Percentiles rank a stretch among this genome's conserved stretches.
phyloP scores from a whole-genome alignment of 257 asterid species.

The Plantago major region DNA sequence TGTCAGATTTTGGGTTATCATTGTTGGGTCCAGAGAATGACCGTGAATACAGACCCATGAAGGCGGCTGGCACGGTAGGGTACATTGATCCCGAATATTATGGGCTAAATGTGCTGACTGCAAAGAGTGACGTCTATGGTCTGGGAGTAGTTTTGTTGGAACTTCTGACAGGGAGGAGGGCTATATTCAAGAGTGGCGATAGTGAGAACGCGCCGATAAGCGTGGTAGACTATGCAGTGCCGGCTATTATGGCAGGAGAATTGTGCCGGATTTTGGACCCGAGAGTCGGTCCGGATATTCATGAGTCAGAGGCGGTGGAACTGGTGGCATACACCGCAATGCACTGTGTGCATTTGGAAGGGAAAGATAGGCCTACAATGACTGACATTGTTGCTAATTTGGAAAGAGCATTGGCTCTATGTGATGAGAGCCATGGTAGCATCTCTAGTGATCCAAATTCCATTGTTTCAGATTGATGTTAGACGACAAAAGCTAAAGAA shows the following conservation, averaged over 20 bases:
- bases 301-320: constrained; percentile 74
- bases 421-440: constrained; percentile 75
- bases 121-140: constrained; percentile 87
- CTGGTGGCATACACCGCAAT: constrained; percentile 77
- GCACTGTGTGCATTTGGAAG: constrained; percentile 86
- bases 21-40: constrained; percentile 55
- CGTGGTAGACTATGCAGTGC: constrained; percentile 72
- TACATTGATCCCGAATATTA: constrained; percentile 83
- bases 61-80: constrained; percentile 80
- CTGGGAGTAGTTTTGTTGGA: constrained; percentile 73
- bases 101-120: constrained; percentile 65
- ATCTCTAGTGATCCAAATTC: constrained; percentile 67
- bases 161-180: constrained; percentile 68
- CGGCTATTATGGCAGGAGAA: constrained; percentile 57
- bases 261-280: constrained; percentile 43
- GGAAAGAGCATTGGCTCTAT: constrained; percentile 68
- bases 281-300: constrained; percentile 52
- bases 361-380: constrained; percentile 79
- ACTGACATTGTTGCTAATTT: constrained; percentile 68
- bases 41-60: constrained; percentile 36
- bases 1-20: constrained; percentile 81
- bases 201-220: constrained; percentile 46
- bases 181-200: constrained; percentile 51
- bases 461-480: constrained; percentile 53
- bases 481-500: constrained; percentile 5